Evolutionary conservation across 2,329 filamentous ascomycete species (phyloP).

Genomic region (Claviceps maximensis): DNA sequence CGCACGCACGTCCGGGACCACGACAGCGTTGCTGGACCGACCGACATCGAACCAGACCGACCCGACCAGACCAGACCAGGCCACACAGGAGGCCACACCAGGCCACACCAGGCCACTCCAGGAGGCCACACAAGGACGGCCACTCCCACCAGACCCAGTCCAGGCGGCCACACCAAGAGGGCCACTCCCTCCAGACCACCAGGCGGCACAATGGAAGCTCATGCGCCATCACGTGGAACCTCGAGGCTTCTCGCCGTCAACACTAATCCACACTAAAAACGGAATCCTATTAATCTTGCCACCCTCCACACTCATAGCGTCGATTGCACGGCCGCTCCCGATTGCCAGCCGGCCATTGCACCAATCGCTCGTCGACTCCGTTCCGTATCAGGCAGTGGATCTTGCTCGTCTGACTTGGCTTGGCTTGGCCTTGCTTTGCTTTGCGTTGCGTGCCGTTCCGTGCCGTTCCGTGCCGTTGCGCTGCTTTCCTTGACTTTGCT

Average conservation of each 20-base stretch:
- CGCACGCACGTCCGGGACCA: too few relatives aligned
- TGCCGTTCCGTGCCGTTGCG: not conserved
- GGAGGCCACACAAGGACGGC: too few relatives aligned
- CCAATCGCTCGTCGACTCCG: slow-evolving; percentile 1
- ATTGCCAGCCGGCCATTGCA: not conserved
- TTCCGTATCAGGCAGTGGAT: not conserved
- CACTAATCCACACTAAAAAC: not conserved
- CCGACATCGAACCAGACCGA: too few relatives aligned
- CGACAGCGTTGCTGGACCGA: too few relatives aligned
- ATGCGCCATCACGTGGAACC: not conserved
- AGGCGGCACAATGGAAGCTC: too few relatives aligned
- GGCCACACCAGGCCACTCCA: too few relatives aligned
- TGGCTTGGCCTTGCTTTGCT: not conserved
- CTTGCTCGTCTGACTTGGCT: not conserved
- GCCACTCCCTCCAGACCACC: too few relatives aligned
- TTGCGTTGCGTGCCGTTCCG: not conserved
- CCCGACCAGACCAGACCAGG: too few relatives aligned
- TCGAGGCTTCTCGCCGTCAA: not conserved
- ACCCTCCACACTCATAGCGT: slow-evolving; percentile 1
- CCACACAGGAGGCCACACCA: too few relatives aligned
- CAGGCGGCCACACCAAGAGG: too few relatives aligned
- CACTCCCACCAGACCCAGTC: too few relatives aligned
- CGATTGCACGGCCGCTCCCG: not conserved
- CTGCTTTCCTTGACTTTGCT: not conserved
- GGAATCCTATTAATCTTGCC: not conserved